Conservation (phyloP, 352 stramenopile genomes). For the Phytopythium ostracodes region DNA sequence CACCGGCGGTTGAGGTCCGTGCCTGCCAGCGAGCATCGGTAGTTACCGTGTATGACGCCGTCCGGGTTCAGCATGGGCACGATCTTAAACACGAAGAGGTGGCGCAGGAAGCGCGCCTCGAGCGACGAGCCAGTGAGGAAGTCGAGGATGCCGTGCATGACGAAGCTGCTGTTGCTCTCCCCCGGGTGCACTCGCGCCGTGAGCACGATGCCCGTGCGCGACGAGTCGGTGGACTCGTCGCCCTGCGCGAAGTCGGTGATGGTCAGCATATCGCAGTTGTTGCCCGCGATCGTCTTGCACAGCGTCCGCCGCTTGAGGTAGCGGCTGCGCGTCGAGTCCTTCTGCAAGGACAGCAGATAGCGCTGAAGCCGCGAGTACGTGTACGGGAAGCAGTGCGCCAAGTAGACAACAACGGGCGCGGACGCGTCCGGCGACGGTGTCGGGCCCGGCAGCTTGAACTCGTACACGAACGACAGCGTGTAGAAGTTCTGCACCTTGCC, state of each 20-base stretch:
- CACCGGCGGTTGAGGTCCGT: constrained; percentile 88
- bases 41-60: constrained; percentile 91
- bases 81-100: constrained; percentile 87
- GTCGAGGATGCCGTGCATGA: constrained; percentile 88
- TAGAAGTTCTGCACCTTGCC: constrained; percentile 54
- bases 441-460: constrained; percentile 21
- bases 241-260: constrained; percentile 79
- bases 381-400: constrained; percentile 85
- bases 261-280: constrained; percentile 86
- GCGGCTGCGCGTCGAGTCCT: constrained; percentile 38
- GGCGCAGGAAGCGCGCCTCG: constrained; percentile 70
- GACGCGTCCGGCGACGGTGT: not conserved
- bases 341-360: constrained; percentile 49
- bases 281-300: constrained; percentile 80
- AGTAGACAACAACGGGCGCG: constrained; percentile 35
- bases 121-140: constrained; percentile 74
- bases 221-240: constrained; percentile 25
- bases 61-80: constrained; percentile 94
- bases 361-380: constrained; percentile 73
- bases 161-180: constrained; percentile 86
- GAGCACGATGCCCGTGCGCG: constrained; percentile 67
- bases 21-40: constrained; percentile 81
- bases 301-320: constrained; percentile 61
- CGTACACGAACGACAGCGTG: constrained; percentile 78
- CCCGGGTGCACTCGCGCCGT: constrained; percentile 85